These are phyloP conservation scores for Trametes cinnabarina DNA, from an alignment of 768 basidiomycete species.

Conservation along the genomic window DNA sequence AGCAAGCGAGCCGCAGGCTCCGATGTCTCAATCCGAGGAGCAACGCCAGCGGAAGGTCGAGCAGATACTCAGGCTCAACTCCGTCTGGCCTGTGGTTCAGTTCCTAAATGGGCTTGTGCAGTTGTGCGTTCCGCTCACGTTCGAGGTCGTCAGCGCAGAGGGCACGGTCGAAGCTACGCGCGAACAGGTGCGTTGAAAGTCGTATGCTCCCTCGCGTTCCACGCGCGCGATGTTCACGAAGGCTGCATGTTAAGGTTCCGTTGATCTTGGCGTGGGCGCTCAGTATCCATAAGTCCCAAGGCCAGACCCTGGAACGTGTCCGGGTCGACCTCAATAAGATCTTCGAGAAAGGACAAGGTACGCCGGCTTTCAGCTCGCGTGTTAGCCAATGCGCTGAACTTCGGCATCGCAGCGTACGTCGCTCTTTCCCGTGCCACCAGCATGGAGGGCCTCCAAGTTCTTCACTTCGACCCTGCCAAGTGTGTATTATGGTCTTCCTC, in stretches of 20 bases:
- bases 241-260: slow-evolving; percentile 39
- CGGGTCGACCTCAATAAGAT: slow-evolving; percentile 72
- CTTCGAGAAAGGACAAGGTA: slow-evolving; percentile 83
- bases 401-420: slow-evolving; percentile 56
- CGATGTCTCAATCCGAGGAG: background rate
- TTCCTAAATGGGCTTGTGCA: slow-evolving; percentile 50
- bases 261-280: slow-evolving; percentile 83
- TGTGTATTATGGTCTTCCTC: slow-evolving; percentile 21
- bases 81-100: slow-evolving; percentile 58
- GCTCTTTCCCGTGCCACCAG: slow-evolving; percentile 71
- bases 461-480: slow-evolving; percentile 61
- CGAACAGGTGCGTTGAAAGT: slow-evolving; percentile 45
- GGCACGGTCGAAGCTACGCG: slow-evolving; percentile 60
- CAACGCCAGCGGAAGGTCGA: slow-evolving; percentile 11
- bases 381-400: background rate
- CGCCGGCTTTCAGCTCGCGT: background rate
- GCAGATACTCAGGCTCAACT: slow-evolving; percentile 17
- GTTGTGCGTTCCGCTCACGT: slow-evolving; percentile 55
- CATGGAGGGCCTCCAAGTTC: slow-evolving; percentile 63
- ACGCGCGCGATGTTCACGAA: background rate
- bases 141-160: slow-evolving; percentile 59
- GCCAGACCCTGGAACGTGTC: slow-evolving; percentile 83
- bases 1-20: background rate
- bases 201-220: background rate
- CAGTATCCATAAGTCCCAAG: slow-evolving; percentile 88